phyloP scores from a whole-genome alignment of 345 rosid genomes.

The Abelmoschus esculentus region DNA sequence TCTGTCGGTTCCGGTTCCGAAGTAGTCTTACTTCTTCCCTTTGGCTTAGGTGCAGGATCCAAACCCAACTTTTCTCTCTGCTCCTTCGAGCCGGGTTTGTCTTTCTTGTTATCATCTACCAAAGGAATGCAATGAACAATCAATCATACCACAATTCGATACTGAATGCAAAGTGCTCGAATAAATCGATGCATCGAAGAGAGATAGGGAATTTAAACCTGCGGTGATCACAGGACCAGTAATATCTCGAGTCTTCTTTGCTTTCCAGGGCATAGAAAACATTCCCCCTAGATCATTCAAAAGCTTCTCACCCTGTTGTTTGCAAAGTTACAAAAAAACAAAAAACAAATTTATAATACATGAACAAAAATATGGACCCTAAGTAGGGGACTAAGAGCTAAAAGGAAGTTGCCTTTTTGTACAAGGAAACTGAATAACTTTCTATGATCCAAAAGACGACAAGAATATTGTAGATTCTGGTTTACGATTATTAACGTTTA shows the following conservation, averaged over 20 bases:
- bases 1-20: conserved; percentile 51
- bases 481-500: too few species aligned
- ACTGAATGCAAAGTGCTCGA: not conserved
- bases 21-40: conserved; percentile 30
- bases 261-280: conserved; percentile 92
- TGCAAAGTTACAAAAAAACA: not conserved
- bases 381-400: not conserved
- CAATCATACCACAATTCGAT: not conserved
- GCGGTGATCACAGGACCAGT: conserved; percentile 56
- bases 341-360: not conserved
- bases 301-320: conserved; percentile 82
- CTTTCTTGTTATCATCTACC: conserved; percentile 37
- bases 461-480: not conserved
- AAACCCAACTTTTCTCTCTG: conserved; percentile 73
- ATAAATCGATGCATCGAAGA: not conserved
- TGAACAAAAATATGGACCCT: not conserved
- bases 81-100: conserved; percentile 27
- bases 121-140: not conserved
- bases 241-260: conserved; percentile 66
- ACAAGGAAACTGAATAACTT: not conserved
- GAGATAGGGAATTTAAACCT: conserved; percentile 33
- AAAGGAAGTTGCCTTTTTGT: not conserved
- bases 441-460: not conserved
- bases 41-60: conserved; percentile 34
- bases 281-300: conserved; percentile 87